Evolutionary conservation across 2,329 filamentous ascomycete species (phyloP).

Genomic region (Verticillium dahliae): DNA sequence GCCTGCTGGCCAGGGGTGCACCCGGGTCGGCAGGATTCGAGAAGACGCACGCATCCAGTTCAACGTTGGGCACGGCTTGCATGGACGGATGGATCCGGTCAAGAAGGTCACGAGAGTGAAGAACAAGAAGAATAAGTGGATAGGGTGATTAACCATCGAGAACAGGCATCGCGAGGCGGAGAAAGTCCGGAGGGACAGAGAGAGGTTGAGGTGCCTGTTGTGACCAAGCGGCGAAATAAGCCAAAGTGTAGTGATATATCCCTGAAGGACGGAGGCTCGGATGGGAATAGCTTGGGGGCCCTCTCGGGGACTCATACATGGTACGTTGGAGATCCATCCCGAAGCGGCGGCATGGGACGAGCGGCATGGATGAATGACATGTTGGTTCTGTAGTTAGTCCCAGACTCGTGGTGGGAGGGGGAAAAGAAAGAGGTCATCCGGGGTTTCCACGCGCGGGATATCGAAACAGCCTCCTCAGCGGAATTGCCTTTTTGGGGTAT

Average conservation of each 20-base stretch:
- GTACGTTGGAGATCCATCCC: background rate
- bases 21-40: background rate
- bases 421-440: background rate
- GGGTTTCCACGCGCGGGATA: background rate
- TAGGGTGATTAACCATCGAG: background rate
- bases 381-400: background rate
- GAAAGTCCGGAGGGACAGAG: background rate
- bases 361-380: background rate
- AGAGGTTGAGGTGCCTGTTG: background rate
- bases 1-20: background rate
- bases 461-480: background rate
- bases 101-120: too few species aligned
- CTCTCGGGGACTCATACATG: too few species aligned
- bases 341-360: background rate
- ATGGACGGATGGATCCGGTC: background rate
- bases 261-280: too few species aligned
- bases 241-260: background rate
- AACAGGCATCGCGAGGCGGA: background rate
- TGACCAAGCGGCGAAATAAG: background rate
- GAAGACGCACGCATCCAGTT: background rate
- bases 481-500: too few species aligned
- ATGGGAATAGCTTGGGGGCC: background rate
- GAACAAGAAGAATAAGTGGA: background rate
- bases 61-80: background rate
- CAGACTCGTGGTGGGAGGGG: too few species aligned